A percentile compares a stretch with the other conserved stretches of the same genome.
Conservation (phyloP, 129 eudicot genomes). For the Mikania micrantha region DNA sequence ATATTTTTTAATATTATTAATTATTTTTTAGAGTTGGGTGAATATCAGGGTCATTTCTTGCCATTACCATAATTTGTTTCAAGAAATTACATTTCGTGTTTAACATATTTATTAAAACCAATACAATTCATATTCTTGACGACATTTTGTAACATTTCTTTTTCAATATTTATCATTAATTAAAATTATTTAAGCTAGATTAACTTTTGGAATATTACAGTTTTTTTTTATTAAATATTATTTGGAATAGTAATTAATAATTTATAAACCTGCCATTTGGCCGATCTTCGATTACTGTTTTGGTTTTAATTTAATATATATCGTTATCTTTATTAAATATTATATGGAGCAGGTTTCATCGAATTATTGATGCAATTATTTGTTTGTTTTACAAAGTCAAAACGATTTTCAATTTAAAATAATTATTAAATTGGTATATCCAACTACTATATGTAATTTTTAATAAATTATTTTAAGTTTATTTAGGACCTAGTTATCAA, state of each 20-base stretch:
- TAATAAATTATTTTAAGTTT: not conserved
- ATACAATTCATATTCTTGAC: too few relatives aligned
- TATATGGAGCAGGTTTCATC: not conserved
- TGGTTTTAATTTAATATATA: not conserved
- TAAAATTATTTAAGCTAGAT: not conserved
- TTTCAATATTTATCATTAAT: not conserved
- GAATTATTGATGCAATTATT: constrained; percentile 18
- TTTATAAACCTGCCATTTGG: not conserved
- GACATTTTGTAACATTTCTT: too few relatives aligned
- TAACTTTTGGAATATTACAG: not conserved
- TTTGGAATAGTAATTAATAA: not conserved
- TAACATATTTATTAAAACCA: too few relatives aligned
- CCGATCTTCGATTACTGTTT: not conserved
- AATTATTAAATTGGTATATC: not conserved
- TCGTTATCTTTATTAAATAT: not conserved
- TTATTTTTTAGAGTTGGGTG: not conserved
- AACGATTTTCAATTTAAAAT: not conserved
- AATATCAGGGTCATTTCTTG: not conserved
- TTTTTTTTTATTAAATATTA: not conserved
- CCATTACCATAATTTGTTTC: not conserved
- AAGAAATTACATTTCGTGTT: too few relatives aligned
- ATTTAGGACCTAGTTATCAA: not conserved
- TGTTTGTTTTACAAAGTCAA: constrained; percentile 19
- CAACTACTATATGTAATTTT: not conserved
- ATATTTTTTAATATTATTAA: too few relatives aligned